These are phyloP conservation scores for Alloteropsis semialata DNA, from an alignment of 176 grass and related monocot species.

Conservation along the genomic window DNA sequence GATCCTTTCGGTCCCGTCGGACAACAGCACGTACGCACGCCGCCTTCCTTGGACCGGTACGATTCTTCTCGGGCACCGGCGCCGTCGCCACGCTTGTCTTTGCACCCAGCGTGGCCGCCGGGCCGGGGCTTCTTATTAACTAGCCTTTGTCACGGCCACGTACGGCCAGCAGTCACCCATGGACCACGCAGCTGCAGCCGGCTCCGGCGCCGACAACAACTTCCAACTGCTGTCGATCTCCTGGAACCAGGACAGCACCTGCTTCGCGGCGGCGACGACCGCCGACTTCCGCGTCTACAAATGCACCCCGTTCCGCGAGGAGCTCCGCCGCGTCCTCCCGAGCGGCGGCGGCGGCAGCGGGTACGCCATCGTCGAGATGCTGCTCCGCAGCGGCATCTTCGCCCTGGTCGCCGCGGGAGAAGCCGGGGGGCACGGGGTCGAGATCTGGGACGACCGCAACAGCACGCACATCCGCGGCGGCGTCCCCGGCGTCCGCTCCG, in stretches of 20 bases:
- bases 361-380: constrained; percentile 60
- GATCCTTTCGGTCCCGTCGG: background rate
- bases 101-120: background rate
- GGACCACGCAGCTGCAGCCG: background rate
- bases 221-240: constrained; percentile 41
- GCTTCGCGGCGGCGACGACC: constrained; percentile 62
- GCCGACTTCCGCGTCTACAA: constrained; percentile 58
- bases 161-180: background rate
- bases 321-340: background rate
- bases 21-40: too few relatives aligned
- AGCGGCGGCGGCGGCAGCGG: constrained; percentile 34
- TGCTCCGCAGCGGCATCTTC: constrained; percentile 49
- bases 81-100: background rate
- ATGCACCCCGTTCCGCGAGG: constrained; percentile 49
- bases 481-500: constrained; percentile 32
- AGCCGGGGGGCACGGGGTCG: constrained; percentile 5
- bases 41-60: background rate
- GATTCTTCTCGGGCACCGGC: background rate
- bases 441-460: constrained; percentile 46
- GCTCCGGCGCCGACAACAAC: background rate
- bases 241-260: constrained; percentile 71
- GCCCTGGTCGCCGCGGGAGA: constrained; percentile 34
- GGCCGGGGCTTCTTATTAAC: background rate
- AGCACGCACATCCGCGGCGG: background rate
- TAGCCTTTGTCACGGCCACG: background rate